A percentile compares a stretch with the other conserved stretches of the same genome.
phyloP scores from a whole-genome alignment of 2,329 filamentous ascomycete genomes.

The Colletotrichum phormii region DNA sequence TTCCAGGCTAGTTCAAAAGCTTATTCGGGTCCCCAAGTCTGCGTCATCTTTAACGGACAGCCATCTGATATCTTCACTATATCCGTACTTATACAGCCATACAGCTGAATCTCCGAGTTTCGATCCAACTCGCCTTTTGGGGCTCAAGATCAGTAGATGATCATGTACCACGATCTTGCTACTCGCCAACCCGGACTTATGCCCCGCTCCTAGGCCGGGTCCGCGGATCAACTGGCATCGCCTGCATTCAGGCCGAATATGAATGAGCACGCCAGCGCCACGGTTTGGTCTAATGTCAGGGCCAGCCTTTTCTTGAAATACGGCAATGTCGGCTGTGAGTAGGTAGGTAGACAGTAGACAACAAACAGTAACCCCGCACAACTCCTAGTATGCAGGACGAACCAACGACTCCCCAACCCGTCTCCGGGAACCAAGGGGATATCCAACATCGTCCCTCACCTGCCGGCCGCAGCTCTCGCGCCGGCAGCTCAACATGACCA shows the following conservation, averaged over 20 bases:
- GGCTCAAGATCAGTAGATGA: neutral
- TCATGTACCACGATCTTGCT: neutral
- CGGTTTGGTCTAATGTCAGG: neutral
- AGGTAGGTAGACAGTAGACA: neutral
- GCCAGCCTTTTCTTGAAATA: neutral
- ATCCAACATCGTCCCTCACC: neutral
- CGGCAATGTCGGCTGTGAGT: too few species aligned
- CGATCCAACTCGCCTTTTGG: neutral
- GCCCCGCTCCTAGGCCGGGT: neutral
- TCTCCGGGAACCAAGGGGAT: neutral
- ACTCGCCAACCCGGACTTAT: neutral
- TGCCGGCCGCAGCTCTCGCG: neutral
- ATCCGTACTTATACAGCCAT: neutral
- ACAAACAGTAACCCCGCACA: neutral
- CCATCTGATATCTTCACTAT: neutral
- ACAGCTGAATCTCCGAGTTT: neutral
- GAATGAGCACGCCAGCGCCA: neutral
- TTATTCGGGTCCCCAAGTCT: neutral
- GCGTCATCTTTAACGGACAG: neutral
- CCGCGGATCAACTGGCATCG: neutral
- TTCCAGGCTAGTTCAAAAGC: neutral
- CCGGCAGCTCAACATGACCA: neutral
- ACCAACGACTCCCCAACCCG: neutral
- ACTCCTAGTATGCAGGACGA: neutral
- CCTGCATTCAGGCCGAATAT: conserved; percentile 28